Base-by-base conservation (phyloP, 306 rosid genomes). In the Phaseolus lunatus region DNA sequence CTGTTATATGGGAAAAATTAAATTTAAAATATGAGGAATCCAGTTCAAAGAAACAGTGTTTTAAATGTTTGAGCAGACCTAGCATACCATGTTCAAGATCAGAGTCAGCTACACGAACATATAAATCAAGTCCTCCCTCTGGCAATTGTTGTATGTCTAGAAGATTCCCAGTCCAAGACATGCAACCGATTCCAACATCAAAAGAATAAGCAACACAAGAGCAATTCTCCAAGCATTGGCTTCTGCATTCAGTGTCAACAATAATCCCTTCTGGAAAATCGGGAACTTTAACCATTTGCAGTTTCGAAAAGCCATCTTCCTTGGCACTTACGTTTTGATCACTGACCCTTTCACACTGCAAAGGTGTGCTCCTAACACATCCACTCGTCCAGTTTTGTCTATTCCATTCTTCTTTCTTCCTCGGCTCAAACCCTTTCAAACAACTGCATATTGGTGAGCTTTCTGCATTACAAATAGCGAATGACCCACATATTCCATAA, bases 401-500 rank as follows among this genome's bases (percentile, higher is more conserved):
- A 8, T 77, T 73, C 91, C 93, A 89, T 0, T 74, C 86, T 26
- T 78, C 45, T 49, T 1, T 29, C 14, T 72, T 77, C 14, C 7
- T 77, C 3, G 83, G 84, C 11, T 27, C 63, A 72, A 78, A 91
- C 27, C 93, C 93, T 43, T 35, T 27, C 63, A 87, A 77, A 68
- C 91, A 91, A 11, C 54, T 75, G 14, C 96, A 89, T 14, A 76
- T 22, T 0, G 91, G 86, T 13, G 73, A 39, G 0, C 0, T 23
- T 31, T 16, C 1, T 2, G 57, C 22, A 65, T 27, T 59, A 63
- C 93, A 87, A 1, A 33, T 79, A 29, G 82, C 47, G 50, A 78
- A 81, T 1, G 50, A 23, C 7, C 91, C 96, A 79, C 96, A 91
- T 0, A 15, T 31, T 9, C 84, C 78, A 15, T 85, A 86, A 20